These are phyloP conservation scores for Collybia mongolica DNA, from an alignment of 768 basidiomycete species.

Conservation along the genomic window DNA sequence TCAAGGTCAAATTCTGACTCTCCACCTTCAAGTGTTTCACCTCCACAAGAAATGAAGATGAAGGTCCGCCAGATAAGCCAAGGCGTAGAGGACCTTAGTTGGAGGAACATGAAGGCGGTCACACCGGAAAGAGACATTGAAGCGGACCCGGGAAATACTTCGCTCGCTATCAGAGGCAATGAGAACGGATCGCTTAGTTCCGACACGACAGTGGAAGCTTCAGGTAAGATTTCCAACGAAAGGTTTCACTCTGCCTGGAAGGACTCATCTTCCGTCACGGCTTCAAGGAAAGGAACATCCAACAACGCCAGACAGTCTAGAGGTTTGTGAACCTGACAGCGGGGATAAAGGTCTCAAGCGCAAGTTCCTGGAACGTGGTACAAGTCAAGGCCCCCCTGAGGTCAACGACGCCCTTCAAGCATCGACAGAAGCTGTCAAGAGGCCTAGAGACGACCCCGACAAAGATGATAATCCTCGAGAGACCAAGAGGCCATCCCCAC, in stretches of 20 bases:
- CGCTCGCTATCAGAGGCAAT: conserved; percentile 5
- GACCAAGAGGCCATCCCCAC: conserved; percentile 62
- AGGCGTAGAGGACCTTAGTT: conserved; percentile 75
- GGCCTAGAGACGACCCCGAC: conserved; percentile 61
- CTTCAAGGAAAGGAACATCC: too few species aligned
- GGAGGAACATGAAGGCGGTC: conserved; percentile 49
- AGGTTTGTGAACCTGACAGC: conserved; percentile 38
- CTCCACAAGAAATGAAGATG: conserved; percentile 73
- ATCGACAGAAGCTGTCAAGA: conserved; percentile 46
- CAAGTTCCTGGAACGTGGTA: conserved; percentile 65
- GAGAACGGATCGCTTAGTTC: conserved; percentile 2
- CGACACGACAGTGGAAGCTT: conserved; percentile 5
- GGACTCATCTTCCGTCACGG: too few species aligned
- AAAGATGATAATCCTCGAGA: conserved; percentile 63
- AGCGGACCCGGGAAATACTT: conserved; percentile 11
- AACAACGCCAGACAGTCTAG: too few species aligned
- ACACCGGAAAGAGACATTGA: conserved; percentile 28
- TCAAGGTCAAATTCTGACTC: conserved; percentile 44
- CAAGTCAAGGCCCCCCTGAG: conserved; percentile 56
- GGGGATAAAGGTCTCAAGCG: conserved; percentile 68
- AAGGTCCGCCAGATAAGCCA: conserved; percentile 74
- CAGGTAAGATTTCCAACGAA: conserved; percentile 3
- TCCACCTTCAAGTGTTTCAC: conserved; percentile 56
- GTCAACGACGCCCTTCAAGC: conserved; percentile 24
- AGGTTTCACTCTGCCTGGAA: too few species aligned